phyloP scores from a whole-genome alignment of 2,329 filamentous ascomycete species.

The Botrytis deweyae region DNA sequence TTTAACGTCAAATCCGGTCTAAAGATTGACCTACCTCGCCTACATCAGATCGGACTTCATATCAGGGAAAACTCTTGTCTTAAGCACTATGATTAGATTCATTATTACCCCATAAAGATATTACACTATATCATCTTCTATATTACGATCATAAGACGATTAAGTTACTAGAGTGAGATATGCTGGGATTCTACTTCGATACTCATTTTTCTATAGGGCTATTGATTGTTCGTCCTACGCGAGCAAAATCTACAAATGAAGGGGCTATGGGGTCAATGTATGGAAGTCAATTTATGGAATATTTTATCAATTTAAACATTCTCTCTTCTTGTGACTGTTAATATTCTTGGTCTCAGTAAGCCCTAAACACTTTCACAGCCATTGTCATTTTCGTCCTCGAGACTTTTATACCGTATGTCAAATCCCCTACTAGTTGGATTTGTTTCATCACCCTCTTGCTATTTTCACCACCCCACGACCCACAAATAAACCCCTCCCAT shows the following conservation, averaged over 20 bases:
- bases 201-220: background rate
- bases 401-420: background rate
- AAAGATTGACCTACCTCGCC: background rate
- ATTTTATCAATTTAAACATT: background rate
- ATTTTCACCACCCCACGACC: conserved; percentile 7
- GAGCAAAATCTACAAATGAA: conserved; percentile 2
- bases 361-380: background rate
- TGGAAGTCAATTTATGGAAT: background rate
- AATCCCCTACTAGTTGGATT: background rate
- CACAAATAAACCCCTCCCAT: conserved; percentile 15
- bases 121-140: background rate
- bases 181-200: background rate
- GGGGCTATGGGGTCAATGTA: background rate
- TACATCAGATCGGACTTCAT: background rate
- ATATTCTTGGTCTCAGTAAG: background rate
- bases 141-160: background rate
- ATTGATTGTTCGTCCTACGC: background rate
- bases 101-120: background rate
- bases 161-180: too few relatives aligned
- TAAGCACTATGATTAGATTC: background rate
- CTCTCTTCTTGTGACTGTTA: background rate
- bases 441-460: background rate
- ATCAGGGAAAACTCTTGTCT: background rate
- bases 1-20: background rate
- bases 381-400: background rate